Percentiles rank a stretch among this genome's conserved stretches.
Conservation (phyloP, 768 basidiomycete genomes). For the Kwoniella sp. region DNA sequence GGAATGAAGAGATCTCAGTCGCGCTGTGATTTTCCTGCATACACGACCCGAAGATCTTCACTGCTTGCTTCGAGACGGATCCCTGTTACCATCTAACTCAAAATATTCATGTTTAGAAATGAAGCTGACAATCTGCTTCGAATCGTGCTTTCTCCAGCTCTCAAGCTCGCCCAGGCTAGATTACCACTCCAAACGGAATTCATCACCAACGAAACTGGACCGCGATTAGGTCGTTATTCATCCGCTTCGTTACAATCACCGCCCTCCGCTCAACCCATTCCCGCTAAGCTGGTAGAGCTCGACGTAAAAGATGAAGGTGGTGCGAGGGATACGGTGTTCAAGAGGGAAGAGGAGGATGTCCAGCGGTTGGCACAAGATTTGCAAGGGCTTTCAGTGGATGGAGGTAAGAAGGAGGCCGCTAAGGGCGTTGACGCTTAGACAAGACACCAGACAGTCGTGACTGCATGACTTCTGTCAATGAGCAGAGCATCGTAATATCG, state of each 20-base stretch:
- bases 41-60: background rate
- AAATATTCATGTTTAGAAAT: no score
- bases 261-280: slow-evolving; percentile 31
- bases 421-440: slow-evolving; percentile 10
- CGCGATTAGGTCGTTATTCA: slow-evolving; percentile 59
- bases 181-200: slow-evolving; percentile 88
- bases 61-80: no score
- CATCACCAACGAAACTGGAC: slow-evolving; percentile 67
- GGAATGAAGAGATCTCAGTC: background rate
- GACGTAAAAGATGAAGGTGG: slow-evolving; percentile 37
- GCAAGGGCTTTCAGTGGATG: slow-evolving; percentile 6
- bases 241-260: slow-evolving; percentile 25
- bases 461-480: no score
- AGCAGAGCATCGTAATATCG: background rate
- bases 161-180: slow-evolving; percentile 83
- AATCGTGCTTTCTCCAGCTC: slow-evolving; percentile 61
- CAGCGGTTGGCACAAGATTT: slow-evolving; percentile 13
- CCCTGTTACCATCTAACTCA: no score
- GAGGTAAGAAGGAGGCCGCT: slow-evolving; percentile 1
- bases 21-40: no score
- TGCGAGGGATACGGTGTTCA: slow-evolving; percentile 30
- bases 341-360: slow-evolving; percentile 29
- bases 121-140: no score
- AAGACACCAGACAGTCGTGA: no score
- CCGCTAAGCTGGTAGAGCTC: slow-evolving; percentile 29